Base-by-base conservation (phyloP, 805 yeast genomes). In the Candida suzukii region DNA sequence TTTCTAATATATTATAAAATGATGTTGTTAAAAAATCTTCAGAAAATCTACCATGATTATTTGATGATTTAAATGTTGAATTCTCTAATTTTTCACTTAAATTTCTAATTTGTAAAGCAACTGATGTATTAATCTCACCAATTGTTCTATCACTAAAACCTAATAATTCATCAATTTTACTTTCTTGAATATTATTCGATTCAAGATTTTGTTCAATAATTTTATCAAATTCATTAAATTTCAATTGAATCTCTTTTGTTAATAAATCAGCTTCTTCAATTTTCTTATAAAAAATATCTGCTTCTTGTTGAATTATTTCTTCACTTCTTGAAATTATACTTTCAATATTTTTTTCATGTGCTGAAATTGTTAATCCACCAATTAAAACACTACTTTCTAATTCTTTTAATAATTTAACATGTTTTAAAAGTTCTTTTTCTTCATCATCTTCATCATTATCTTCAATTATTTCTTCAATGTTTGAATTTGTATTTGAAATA, bases 111-210 rank as follows among this genome's bases (percentile, higher is more conserved):
- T 80, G 81, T 45, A 83, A 60, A 11, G 87, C 71, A 34, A 82
- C 57, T 1, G 88, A 78, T 0, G 91, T 83, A 55, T 79, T 83
- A 41, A 83, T 76, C 52, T 82, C 90, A 45, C 87, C 83, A 43
- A 80, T 74, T 11, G 83, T 72, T 47, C 90, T 64, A 59, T 83
- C 88, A 39, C 83, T 76, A 29, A 70, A 66, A 14, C 81, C 76
- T 36, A 83, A 62, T 41, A 81, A 54, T 38, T 74, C 78, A 51
- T 83, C 88, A 31, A 81, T 53, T 68, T 69, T 41, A 70, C 69
- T 70, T 47, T 58, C 56, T 28, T 54, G 49, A 22, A 35, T 28
- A n/a, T 46, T 48, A 21, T 51, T 56, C 26, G 49, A 46, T 7
- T 41, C 35, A 17, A 54, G 49, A 29, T 49, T 50, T 16, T 40